Conservation (phyloP, 1,284 basidiomycete genomes). For the Volvariella volvacea region DNA sequence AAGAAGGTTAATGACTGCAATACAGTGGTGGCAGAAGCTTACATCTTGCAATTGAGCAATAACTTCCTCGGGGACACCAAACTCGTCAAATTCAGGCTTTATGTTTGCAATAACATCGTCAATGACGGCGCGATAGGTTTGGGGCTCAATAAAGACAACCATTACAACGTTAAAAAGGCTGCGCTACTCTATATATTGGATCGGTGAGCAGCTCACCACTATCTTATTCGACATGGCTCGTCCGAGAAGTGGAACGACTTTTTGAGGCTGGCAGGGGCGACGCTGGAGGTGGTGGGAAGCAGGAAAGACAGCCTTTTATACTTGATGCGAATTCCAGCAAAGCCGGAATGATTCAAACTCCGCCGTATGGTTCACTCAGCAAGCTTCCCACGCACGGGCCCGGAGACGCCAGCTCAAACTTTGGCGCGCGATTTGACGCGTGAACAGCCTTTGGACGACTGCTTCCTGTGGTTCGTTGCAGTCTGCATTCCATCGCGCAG, state of each 20-base stretch:
- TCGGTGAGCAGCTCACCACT: conserved; percentile 79
- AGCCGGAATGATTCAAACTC: conserved; percentile 36
- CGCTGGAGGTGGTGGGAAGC: conserved; percentile 32
- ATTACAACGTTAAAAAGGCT: conserved; percentile 48
- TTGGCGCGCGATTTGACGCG: too few relatives aligned
- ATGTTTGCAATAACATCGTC: conserved; percentile 91
- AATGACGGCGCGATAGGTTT: conserved; percentile 90
- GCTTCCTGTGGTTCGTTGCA: too few relatives aligned
- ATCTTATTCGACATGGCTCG: conserved; percentile 80
- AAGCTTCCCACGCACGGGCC: conserved; percentile 34
- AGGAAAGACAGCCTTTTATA: conserved; percentile 39
- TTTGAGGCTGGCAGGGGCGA: conserved; percentile 23
- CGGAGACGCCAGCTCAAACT: conserved; percentile 1
- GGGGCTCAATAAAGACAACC: conserved; percentile 64
- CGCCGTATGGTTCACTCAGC: conserved; percentile 20
- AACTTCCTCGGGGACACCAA: conserved; percentile 90
- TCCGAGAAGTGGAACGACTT: conserved; percentile 18
- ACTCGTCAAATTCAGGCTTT: conserved; percentile 95
- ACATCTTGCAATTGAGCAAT: conserved; percentile 84
- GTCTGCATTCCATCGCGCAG: too few relatives aligned
- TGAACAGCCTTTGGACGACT: too few relatives aligned
- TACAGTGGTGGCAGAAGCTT: conserved; percentile 29
- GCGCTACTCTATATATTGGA: conserved; percentile 48
- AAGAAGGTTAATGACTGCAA: conserved; percentile 11
- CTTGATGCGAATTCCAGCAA: conserved; percentile 31